These are phyloP conservation scores for Macrophomina tecta DNA, from an alignment of 2,329 filamentous ascomycete genomes.

Conservation along the genomic window DNA sequence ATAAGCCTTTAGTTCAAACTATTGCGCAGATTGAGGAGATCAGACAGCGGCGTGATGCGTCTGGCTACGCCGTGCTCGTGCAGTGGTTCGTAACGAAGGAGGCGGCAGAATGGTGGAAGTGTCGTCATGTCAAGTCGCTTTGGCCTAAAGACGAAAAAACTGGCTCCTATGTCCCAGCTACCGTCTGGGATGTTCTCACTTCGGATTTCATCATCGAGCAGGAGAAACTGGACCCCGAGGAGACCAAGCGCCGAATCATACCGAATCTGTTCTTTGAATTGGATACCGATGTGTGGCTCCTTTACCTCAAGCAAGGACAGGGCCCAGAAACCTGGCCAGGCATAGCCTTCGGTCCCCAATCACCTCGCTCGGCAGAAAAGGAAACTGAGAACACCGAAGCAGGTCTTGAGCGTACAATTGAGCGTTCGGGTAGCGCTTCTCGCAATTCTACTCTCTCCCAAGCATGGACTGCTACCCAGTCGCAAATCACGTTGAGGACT, in stretches of 20 bases:
- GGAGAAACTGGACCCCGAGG: constrained; percentile 5
- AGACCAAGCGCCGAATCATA: background rate
- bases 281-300: background rate
- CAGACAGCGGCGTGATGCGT: background rate
- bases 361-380: background rate
- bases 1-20: constrained; percentile 13
- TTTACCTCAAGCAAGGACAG: constrained; percentile 12
- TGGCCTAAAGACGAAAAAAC: constrained; percentile 14
- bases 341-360: background rate
- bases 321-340: background rate
- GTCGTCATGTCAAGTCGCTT: constrained; percentile 1
- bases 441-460: background rate
- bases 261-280: constrained; percentile 10
- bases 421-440: background rate
- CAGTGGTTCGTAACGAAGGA: constrained; percentile 23
- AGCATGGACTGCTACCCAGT: too few relatives aligned
- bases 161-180: background rate
- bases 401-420: background rate
- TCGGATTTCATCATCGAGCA: background rate
- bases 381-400: background rate
- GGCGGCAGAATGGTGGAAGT: constrained; percentile 18
- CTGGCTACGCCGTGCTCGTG: constrained; percentile 14
- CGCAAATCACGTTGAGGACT: background rate
- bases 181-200: constrained; percentile 16
- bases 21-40: constrained; percentile 18